Evolutionary conservation across 352 stramenopile genomes (phyloP), one percentile per base, ranked within the genome.

Genomic region (Thalassiosira oceanica): DNA sequence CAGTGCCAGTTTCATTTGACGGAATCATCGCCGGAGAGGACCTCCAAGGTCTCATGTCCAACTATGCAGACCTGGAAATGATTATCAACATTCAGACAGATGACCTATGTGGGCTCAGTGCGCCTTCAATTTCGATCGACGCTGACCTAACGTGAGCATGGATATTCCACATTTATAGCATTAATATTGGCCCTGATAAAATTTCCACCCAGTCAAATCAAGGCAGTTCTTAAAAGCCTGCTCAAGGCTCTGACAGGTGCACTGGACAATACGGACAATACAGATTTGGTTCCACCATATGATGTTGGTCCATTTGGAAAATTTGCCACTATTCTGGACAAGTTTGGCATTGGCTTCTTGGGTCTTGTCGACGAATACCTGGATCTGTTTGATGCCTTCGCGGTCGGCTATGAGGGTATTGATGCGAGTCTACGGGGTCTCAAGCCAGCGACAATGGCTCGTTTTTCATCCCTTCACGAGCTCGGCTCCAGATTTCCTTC

Each of bases 321-420:
- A 6, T 20, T 57, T 42, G 11, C 10, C 21, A 33, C 21, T 18
- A 31, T 55, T 7, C 13, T 55, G 4, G 27, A 37, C 46, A 37
- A 55, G 21, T 55, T 55, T 51, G 46, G 2, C 33, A 39, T 31
- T 5, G 31, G 13, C 13, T 37, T 31, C 3, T n/a, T 7, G 11
- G 46, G 23, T 18, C 27, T 61, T 2, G 6, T 55, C 10, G 46
- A 55, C 23, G 46, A 55, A 46, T 55, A 37, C 46, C 27, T 20
- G 15, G 10, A 10, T 2, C 33, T 37, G 23, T 55, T 37, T 27
- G 2, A 55, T 3, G 13, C 6, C 16, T 55, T 55, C 2, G 37
- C 27, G 21, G 16, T 6, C 15, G 46, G n/a, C n/a, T n/a, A n/a
- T n/a, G n/a, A n/a, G n/a, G n/a, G n/a, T n/a, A n/a, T n/a, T n/a